A percentile compares a stretch with the other conserved stretches of the same genome.
phyloP scores from a whole-genome alignment of 345 rosid genomes.

The Salix arbutifolia region DNA sequence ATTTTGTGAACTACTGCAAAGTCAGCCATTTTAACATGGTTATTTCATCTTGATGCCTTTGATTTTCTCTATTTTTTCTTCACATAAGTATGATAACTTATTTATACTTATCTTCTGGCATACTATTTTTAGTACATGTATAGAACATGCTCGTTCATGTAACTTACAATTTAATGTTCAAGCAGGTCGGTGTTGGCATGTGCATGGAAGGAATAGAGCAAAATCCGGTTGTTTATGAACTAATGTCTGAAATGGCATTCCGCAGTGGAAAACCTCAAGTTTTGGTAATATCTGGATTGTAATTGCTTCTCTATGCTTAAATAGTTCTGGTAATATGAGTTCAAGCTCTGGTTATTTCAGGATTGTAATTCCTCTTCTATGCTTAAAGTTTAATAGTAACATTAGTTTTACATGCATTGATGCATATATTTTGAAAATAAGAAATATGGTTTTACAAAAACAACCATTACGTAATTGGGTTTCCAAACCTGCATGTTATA shows the following conservation, averaged over 20 bases:
- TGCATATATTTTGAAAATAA: too few species aligned
- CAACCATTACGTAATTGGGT: too few species aligned
- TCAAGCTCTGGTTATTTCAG: too few species aligned
- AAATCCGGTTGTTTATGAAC: conserved; percentile 84
- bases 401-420: too few species aligned
- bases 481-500: too few species aligned
- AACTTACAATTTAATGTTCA: conserved; percentile 4
- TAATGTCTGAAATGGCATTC: conserved; percentile 94
- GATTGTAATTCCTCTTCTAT: too few species aligned
- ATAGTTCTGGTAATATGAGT: neutral
- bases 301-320: conserved; percentile 1
- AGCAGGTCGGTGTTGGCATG: conserved; percentile 90
- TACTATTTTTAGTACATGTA: neutral
- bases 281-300: conserved; percentile 44
- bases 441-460: too few species aligned
- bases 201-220: conserved; percentile 99
- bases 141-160: conserved; percentile 1
- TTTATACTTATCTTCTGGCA: conserved; percentile 1
- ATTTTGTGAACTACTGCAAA: neutral
- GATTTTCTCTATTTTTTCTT: neutral
- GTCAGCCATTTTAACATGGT: neutral
- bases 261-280: conserved; percentile 63
- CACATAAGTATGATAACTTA: neutral
- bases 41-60: neutral
- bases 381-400: too few species aligned